Evolutionary conservation across 305 asterid genomes (phyloP).

Genomic region (Rubia tinctorum): DNA sequence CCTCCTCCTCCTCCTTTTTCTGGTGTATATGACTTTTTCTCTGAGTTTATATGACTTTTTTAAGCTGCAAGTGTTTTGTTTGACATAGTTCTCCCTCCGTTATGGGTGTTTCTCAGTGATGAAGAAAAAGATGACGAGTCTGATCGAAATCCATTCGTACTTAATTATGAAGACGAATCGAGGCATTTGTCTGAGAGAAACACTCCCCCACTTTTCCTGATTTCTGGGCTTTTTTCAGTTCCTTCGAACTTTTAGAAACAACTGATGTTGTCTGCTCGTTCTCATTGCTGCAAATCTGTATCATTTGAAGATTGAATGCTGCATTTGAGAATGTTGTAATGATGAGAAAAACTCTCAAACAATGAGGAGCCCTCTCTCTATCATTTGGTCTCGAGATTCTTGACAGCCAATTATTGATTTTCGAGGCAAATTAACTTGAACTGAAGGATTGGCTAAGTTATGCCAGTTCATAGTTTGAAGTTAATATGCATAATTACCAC

Average conservation of each 20-base stretch:
- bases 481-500: too few relatives aligned
- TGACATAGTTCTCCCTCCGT: neutral
- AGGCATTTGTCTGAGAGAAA: slow-evolving; percentile 55
- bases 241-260: too few relatives aligned
- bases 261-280: too few relatives aligned
- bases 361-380: slow-evolving; percentile 18
- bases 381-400: slow-evolving; percentile 12
- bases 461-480: too few relatives aligned
- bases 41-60: neutral
- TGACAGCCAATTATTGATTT: too few relatives aligned
- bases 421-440: too few relatives aligned
- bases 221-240: neutral
- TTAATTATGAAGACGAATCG: slow-evolving; percentile 28
- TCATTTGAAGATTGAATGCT: too few relatives aligned
- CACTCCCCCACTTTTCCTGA: neutral
- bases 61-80: neutral
- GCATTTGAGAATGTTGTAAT: slow-evolving; percentile 16
- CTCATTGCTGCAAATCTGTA: neutral
- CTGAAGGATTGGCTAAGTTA: too few relatives aligned
- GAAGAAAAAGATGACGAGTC: slow-evolving; percentile 36
- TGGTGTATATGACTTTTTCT: too few relatives aligned
- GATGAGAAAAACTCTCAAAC: slow-evolving; percentile 28
- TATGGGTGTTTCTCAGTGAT: slow-evolving; percentile 23
- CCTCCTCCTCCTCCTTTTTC: too few relatives aligned
- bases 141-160: slow-evolving; percentile 34